Percentiles rank a stretch among this genome's conserved stretches.
These are phyloP conservation scores for Adenanthera pavonina DNA, from an alignment of 306 rosid species.

Conservation along the genomic window DNA sequence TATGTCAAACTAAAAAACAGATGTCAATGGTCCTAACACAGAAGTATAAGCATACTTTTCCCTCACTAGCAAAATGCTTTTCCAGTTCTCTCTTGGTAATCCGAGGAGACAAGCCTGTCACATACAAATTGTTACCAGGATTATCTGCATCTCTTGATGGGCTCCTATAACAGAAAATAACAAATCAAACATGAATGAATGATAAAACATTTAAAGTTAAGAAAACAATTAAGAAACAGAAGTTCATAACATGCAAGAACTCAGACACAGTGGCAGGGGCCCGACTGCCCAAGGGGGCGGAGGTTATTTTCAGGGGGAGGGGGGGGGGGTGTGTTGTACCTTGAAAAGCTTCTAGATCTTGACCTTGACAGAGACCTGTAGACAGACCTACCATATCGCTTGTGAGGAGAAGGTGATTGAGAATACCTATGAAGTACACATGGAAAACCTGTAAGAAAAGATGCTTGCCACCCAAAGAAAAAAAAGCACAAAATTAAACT, in stretches of 20 bases:
- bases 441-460: background rate
- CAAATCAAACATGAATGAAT: background rate
- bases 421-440: constrained; percentile 56
- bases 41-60: constrained; percentile 55
- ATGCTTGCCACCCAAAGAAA: background rate
- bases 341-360: constrained; percentile 64
- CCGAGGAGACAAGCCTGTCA: constrained; percentile 91
- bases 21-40: background rate
- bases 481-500: background rate
- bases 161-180: constrained; percentile 59
- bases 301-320: background rate
- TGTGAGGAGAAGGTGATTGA: constrained; percentile 56
- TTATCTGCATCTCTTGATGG: constrained; percentile 70
- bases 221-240: background rate
- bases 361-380: constrained; percentile 80
- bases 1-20: background rate
- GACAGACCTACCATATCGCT: constrained; percentile 55
- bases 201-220: background rate
- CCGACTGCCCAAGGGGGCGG: too few relatives aligned
- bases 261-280: too few relatives aligned
- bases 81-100: constrained; percentile 84
- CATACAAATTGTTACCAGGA: constrained; percentile 95
- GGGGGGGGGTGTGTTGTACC: too few relatives aligned
- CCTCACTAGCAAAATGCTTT: constrained; percentile 83
- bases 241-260: background rate